Evolutionary conservation across 1,139 yeast genomes (phyloP).

Genomic region (Pneumocystis oryctolagi): DNA sequence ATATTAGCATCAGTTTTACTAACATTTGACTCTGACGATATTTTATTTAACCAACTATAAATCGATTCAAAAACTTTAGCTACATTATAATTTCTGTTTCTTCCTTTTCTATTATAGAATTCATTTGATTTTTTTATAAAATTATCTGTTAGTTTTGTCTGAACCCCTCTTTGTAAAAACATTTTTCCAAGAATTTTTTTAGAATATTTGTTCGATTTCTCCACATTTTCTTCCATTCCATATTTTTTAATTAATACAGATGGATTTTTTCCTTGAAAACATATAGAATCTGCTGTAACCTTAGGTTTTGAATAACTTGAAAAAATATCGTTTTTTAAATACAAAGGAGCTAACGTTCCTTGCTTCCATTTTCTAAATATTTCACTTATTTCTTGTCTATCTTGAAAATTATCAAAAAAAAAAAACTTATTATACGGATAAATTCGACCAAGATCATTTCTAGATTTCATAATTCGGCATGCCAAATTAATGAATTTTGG

Average conservation of each 20-base stretch:
- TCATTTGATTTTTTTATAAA: not conserved
- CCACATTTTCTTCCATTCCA: not conserved
- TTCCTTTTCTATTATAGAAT: not conserved
- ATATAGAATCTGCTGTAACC: not conserved
- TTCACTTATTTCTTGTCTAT: not conserved
- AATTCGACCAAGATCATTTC: not conserved
- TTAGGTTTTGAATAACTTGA: not conserved
- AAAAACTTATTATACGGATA: not conserved
- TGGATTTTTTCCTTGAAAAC: not conserved
- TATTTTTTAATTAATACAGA: not conserved
- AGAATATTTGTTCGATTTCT: too few relatives aligned
- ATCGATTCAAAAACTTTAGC: not conserved
- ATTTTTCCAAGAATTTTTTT: not conserved
- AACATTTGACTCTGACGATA: not conserved
- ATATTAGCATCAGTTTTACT: not conserved
- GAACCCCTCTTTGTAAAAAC: not conserved
- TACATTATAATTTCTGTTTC: not conserved
- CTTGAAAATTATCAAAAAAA: not conserved
- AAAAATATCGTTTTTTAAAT: not conserved
- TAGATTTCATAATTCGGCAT: not conserved
- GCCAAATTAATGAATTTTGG: not conserved
- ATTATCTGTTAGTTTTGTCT: not conserved
- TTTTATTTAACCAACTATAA: not conserved
- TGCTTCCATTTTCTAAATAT: not conserved
- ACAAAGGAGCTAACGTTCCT: not conserved